Conservation (phyloP, 1,284 basidiomycete species). For the Austropuccinia psidii region DNA sequence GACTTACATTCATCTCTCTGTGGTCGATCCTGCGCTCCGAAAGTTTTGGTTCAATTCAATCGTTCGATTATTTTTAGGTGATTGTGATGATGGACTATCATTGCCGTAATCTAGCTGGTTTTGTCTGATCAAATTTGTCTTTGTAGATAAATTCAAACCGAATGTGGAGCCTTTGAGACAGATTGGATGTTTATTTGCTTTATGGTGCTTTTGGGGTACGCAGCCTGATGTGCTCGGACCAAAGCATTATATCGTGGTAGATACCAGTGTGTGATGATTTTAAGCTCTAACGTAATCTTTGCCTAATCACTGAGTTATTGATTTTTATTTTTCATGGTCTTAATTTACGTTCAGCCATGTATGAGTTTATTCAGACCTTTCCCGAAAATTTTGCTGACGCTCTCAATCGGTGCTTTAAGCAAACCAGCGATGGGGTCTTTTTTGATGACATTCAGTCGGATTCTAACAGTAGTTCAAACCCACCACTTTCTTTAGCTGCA, state of each 20-base stretch:
- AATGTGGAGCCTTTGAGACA: not conserved
- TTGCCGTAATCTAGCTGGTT: too few species aligned
- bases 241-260: not conserved
- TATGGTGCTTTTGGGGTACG: constrained; percentile 23
- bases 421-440: too few species aligned
- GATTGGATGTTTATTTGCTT: not conserved
- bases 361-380: too few species aligned
- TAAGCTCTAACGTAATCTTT: not conserved
- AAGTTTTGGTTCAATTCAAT: constrained; percentile 18
- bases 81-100: too few species aligned
- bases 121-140: not conserved
- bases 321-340: not conserved
- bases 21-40: constrained; percentile 18
- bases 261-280: not conserved
- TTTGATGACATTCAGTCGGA: too few species aligned
- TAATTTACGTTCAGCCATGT: too few species aligned
- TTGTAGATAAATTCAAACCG: not conserved
- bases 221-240: constrained; percentile 3
- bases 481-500: not conserved
- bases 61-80: constrained; percentile 5
- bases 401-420: too few species aligned
- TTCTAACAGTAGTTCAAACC: too few species aligned
- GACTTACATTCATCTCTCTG: constrained; percentile 24
- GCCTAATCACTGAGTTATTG: not conserved
- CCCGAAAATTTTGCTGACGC: too few species aligned